Evolutionary conservation across 208 protist genomes (phyloP), one percentile per base, ranked within the genome.

Genomic region (Willaertia magna): DNA sequence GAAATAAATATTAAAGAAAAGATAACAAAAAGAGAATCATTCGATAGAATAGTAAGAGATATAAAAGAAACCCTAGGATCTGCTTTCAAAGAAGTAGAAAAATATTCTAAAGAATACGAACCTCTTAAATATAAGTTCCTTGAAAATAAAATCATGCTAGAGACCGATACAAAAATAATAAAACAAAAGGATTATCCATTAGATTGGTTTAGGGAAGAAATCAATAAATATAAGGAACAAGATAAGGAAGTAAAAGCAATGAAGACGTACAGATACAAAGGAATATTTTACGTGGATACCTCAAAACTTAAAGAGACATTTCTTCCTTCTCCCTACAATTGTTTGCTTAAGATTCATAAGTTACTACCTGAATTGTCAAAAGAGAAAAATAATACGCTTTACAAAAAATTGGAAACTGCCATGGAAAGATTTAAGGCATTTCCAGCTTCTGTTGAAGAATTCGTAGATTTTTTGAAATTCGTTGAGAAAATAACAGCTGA

Each of bases 391-490:
- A 91, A 95, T 86, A 87, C 86, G 46, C 88, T 98, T 40, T 89
- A 97, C 47, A 90, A 88, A 51, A 92, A 96, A 59, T 89, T 97
- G 83, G 92, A 95, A 87, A 90, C 91, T 78, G 90, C 92, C 46
- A 95, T 95, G 81, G 89, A 89, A 12, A 95, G 93, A 59, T 93
- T 98, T 26, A 85, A 90, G 16, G 89, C 89, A 18, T 52, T 87
- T 26, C 96, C 96, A 44, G 93, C 94, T 85, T 95, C 93, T 47
- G 92, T 97, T 40, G 95, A 97, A 90, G 93, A 96, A 85, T 97
- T 95, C 88, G 95, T 97, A 46, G 91, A 94, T 88, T 95, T 94
- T 88, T 87, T 96, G 20, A 88, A 89, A 34, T 96, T 94, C 91
- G 92, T 94, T 90, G 93, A 92, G 79, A 85, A 90, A 74, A 86